phyloP scores from a whole-genome alignment of 2,329 filamentous ascomycete species.

The Exophiala calicioides region DNA sequence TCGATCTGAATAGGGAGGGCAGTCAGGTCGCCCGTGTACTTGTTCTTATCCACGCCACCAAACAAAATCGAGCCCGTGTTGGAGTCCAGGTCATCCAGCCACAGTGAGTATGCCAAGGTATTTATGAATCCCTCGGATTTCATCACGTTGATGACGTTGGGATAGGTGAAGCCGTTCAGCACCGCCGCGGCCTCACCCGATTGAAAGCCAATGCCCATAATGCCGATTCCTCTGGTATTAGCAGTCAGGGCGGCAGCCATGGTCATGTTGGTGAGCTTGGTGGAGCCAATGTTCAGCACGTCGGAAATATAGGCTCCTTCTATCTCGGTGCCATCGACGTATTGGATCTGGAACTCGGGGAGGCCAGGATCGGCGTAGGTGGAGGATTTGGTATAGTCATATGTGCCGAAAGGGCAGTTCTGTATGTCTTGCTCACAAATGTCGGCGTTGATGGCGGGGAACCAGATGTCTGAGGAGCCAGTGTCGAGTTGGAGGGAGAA shows the following conservation, averaged over 20 bases:
- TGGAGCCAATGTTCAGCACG: conserved; percentile 37
- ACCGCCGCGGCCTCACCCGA: conserved; percentile 29
- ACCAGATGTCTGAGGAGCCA: conserved; percentile 69
- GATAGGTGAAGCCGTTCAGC: conserved; percentile 44
- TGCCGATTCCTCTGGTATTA: conserved; percentile 32
- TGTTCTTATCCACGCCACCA: conserved; percentile 75
- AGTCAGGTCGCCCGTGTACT: conserved; percentile 66
- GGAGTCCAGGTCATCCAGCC: conserved; percentile 54
- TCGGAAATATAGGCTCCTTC: conserved; percentile 42
- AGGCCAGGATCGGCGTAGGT: conserved; percentile 22
- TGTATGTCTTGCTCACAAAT: conserved; percentile 24
- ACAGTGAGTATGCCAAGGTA: conserved; percentile 45
- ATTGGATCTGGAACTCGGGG: conserved; percentile 39
- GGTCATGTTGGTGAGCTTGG: conserved; percentile 39
- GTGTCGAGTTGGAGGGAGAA: conserved; percentile 66
- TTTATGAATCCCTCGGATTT: conserved; percentile 56
- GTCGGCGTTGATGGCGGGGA: conserved; percentile 38
- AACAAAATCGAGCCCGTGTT: conserved; percentile 73
- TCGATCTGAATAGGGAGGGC: conserved; percentile 59
- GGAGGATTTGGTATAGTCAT: conserved; percentile 30
- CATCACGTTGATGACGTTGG: conserved; percentile 67
- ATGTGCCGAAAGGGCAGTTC: conserved; percentile 28
- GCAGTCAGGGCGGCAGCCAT: conserved; percentile 38
- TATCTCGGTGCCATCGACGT: conserved; percentile 41
- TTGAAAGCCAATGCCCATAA: conserved; percentile 45